Conservation (phyloP, 1,139 yeast species). For the Magnusiomyces fungicola region DNA sequence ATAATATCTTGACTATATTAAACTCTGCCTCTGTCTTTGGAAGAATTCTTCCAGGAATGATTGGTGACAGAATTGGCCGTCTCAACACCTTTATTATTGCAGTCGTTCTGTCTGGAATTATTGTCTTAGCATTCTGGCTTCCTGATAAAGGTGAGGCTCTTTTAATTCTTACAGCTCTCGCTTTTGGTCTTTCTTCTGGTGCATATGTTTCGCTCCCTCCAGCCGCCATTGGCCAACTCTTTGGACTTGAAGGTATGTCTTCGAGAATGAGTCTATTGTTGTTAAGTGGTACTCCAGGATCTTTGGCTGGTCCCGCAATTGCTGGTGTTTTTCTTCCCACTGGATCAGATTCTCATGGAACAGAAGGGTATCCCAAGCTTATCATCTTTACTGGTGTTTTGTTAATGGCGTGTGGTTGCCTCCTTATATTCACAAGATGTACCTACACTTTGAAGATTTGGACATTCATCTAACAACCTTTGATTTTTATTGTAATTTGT, state of each 20-base stretch:
- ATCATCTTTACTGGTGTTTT: slow-evolving; percentile 22
- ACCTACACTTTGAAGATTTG: no score
- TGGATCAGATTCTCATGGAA: slow-evolving; percentile 14
- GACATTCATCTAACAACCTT: no score
- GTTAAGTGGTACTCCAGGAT: slow-evolving; percentile 44
- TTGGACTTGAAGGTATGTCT: slow-evolving; percentile 37
- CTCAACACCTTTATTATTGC: slow-evolving; percentile 37
- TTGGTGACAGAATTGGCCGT: slow-evolving; percentile 44
- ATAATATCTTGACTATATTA: slow-evolving; percentile 39
- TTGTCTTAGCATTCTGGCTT: slow-evolving; percentile 26
- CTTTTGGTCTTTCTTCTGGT: slow-evolving; percentile 44
- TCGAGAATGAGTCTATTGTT: slow-evolving; percentile 52
- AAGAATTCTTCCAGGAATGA: slow-evolving; percentile 41
- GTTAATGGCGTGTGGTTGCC: slow-evolving; percentile 18
- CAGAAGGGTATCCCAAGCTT: slow-evolving; percentile 16
- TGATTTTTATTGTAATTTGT: no score
- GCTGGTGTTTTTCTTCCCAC: slow-evolving; percentile 38
- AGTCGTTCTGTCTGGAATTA: slow-evolving; percentile 23
- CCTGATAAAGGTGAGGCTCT: slow-evolving; percentile 21
- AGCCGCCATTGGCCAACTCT: slow-evolving; percentile 40
- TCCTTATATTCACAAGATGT: no score
- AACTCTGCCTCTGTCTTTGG: slow-evolving; percentile 46
- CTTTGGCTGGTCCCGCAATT: slow-evolving; percentile 43
- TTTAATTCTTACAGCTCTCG: slow-evolving; percentile 34
- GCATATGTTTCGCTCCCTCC: slow-evolving; percentile 36